Conservation (phyloP, 495 filamentous ascomycete species). For the Cercophora scortea region DNA sequence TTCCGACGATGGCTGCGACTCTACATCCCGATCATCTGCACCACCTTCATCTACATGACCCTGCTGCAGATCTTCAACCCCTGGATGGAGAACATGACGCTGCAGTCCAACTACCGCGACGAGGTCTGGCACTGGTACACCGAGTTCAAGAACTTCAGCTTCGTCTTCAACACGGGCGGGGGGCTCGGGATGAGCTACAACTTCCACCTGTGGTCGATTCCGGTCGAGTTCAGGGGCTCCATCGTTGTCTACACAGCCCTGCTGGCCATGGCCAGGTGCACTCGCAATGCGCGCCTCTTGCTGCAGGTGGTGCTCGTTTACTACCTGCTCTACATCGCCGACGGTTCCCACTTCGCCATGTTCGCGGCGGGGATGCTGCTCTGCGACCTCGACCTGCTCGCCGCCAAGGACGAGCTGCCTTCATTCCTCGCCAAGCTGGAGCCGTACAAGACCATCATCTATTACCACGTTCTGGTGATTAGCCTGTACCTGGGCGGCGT, state of each 20-base stretch:
- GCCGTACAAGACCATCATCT: slow-evolving; percentile 35
- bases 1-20: slow-evolving; percentile 29
- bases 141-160: slow-evolving; percentile 54
- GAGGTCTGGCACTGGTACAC: slow-evolving; percentile 46
- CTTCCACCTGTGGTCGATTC: slow-evolving; percentile 37
- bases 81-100: slow-evolving; percentile 21
- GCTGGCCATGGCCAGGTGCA: slow-evolving; percentile 30
- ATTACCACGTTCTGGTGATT: slow-evolving; percentile 34
- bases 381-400: slow-evolving; percentile 40
- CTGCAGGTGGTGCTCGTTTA: slow-evolving; percentile 23
- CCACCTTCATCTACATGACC: slow-evolving; percentile 44
- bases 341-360: slow-evolving; percentile 36
- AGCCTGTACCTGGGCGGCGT: slow-evolving; percentile 39
- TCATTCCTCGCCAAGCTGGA: slow-evolving; percentile 24
- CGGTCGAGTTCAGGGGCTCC: slow-evolving; percentile 34
- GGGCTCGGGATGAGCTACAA: slow-evolving; percentile 31
- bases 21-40: slow-evolving; percentile 29
- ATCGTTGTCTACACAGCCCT: slow-evolving; percentile 40
- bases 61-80: slow-evolving; percentile 41
- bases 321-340: slow-evolving; percentile 40
- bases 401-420: slow-evolving; percentile 31
- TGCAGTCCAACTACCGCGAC: slow-evolving; percentile 24
- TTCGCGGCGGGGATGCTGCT: slow-evolving; percentile 42
- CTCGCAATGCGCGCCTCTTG: slow-evolving; percentile 23
- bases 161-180: slow-evolving; percentile 38